Conservation (phyloP, 2,329 filamentous ascomycete genomes). For the Beauveria sp. region DNA sequence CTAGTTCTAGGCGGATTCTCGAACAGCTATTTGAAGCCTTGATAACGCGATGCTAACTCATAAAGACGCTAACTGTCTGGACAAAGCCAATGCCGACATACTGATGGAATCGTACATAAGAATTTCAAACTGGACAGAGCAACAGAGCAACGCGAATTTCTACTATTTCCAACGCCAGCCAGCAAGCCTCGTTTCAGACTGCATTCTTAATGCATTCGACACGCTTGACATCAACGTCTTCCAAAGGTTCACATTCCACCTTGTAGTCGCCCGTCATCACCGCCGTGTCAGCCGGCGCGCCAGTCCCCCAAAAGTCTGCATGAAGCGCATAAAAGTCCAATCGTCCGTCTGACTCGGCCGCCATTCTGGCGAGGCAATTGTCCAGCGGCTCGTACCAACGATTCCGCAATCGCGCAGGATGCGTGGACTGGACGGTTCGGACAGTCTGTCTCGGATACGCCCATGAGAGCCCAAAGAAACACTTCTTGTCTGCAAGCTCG, state of each 20-base stretch:
- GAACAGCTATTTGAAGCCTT: background rate
- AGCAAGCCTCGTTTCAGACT: no score
- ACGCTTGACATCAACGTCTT: background rate
- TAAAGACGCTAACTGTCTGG: no score
- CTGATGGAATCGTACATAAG: no score
- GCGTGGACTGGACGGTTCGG: background rate
- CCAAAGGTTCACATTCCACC: background rate
- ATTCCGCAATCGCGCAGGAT: slow-evolving; percentile 9
- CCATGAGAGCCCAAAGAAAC: slow-evolving; percentile 1
- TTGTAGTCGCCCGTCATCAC: background rate
- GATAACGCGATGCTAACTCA: background rate
- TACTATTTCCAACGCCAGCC: background rate
- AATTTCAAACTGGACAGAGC: no score
- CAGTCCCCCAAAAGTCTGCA: slow-evolving; percentile 3
- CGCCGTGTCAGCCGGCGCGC: background rate
- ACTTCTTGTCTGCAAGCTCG: background rate
- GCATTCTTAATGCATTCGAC: background rate
- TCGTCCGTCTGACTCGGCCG: background rate
- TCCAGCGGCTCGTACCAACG: slow-evolving; percentile 14
- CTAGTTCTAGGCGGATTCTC: background rate
- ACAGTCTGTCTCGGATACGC: slow-evolving; percentile 5
- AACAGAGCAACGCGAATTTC: background rate
- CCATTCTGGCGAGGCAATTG: slow-evolving; percentile 10
- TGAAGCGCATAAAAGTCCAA: background rate
- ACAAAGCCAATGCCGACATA: no score